These are phyloP conservation scores for Pseudogymnoascus sp. DNA, from an alignment of 2,329 filamentous ascomycete genomes.

Conservation along the genomic window DNA sequence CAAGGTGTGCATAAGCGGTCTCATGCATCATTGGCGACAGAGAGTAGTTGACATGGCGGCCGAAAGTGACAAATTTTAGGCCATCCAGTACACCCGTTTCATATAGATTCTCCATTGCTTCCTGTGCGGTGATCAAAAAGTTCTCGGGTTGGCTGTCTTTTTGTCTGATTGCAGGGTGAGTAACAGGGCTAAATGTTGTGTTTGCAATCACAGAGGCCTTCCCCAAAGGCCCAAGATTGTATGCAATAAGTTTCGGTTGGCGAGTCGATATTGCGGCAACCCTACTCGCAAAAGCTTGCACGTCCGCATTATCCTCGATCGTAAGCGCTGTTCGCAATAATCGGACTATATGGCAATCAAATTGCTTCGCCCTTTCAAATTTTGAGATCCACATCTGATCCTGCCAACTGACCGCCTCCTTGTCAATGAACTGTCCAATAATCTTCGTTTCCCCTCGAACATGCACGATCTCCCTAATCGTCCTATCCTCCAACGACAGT, in stretches of 20 bases:
- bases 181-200: slow-evolving; percentile 46
- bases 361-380: neutral
- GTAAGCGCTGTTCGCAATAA: slow-evolving; percentile 35
- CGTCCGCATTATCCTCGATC: slow-evolving; percentile 16
- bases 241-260: slow-evolving; percentile 35
- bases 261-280: neutral
- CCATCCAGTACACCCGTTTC: slow-evolving; percentile 56
- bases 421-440: neutral
- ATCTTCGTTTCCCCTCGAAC: slow-evolving; percentile 1
- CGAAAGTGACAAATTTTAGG: slow-evolving; percentile 62
- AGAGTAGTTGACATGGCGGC: slow-evolving; percentile 59
- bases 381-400: slow-evolving; percentile 1
- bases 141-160: neutral
- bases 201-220: slow-evolving; percentile 49
- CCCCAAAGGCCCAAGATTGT: slow-evolving; percentile 46
- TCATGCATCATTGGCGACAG: slow-evolving; percentile 69
- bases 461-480: neutral
- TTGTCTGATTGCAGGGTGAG: slow-evolving; percentile 34
- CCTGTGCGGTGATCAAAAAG: slow-evolving; percentile 23
- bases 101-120: slow-evolving; percentile 55
- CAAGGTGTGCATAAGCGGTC: slow-evolving; percentile 51
- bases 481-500: neutral
- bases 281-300: slow-evolving; percentile 19
- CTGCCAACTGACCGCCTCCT: neutral
- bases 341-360: slow-evolving; percentile 32